Conservation (phyloP, 257 asterid genomes). For the Salvia miltiorrhiza region DNA sequence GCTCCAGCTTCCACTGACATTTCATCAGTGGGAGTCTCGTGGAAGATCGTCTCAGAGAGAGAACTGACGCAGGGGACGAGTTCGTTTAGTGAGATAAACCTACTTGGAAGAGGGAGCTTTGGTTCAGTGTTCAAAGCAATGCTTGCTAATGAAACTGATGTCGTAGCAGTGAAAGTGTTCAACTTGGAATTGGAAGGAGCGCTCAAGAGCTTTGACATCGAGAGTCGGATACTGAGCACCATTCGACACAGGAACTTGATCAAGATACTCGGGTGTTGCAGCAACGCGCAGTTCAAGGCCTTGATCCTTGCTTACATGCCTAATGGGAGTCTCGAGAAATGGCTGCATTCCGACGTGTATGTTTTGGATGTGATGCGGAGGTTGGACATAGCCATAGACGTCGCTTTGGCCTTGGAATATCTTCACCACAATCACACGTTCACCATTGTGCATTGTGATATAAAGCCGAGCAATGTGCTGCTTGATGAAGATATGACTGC, state of each 20-base stretch:
- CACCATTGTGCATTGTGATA: too few species aligned
- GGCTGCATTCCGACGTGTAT: background rate
- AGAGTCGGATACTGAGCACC: too few species aligned
- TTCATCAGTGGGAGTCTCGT: background rate
- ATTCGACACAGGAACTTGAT: slow-evolving; percentile 14
- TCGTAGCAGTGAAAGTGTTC: slow-evolving; percentile 20
- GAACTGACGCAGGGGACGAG: too few species aligned
- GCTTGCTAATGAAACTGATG: background rate
- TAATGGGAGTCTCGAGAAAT: slow-evolving; percentile 7
- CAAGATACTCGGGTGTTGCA: slow-evolving; percentile 6
- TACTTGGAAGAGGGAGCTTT: too few species aligned
- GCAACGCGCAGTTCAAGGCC: background rate
- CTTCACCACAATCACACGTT: slow-evolving; percentile 19
- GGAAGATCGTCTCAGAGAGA: too few species aligned
- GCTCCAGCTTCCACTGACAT: background rate
- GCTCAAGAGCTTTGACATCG: background rate
- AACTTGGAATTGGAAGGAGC: background rate
- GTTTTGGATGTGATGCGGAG: background rate
- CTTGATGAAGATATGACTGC: too few species aligned
- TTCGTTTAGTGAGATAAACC: too few species aligned
- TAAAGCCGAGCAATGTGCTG: too few species aligned
- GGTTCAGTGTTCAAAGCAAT: too few species aligned
- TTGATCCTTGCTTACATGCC: slow-evolving; percentile 13
- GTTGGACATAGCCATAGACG: slow-evolving; percentile 3
- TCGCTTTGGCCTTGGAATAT: slow-evolving; percentile 16